Conservation (phyloP, 2,329 filamentous ascomycete genomes). For the Rugonectria rugulosa region DNA sequence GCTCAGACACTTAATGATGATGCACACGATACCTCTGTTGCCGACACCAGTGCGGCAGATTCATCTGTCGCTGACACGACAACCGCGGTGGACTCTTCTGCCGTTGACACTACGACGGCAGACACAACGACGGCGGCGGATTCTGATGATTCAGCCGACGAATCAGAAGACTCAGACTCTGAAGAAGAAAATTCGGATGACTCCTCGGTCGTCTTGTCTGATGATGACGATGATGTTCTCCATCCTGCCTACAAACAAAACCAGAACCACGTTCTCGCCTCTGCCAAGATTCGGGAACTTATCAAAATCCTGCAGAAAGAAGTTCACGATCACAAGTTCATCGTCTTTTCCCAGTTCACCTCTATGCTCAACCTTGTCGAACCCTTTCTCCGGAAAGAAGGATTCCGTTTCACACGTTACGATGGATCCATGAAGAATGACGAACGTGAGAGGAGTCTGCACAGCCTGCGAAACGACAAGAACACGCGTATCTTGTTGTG, state of each 20-base stretch:
- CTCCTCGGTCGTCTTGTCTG: slow-evolving; percentile 29
- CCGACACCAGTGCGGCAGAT: slow-evolving; percentile 21
- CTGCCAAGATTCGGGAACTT: slow-evolving; percentile 91
- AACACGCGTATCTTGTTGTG: slow-evolving; percentile 86
- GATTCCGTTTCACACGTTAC: slow-evolving; percentile 85
- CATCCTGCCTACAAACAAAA: slow-evolving; percentile 36
- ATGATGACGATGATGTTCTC: slow-evolving; percentile 51
- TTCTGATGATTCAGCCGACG: slow-evolving; percentile 20
- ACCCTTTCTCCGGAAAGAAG: slow-evolving; percentile 80
- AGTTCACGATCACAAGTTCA: slow-evolving; percentile 87
- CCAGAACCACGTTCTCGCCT: slow-evolving; percentile 64
- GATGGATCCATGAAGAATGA: slow-evolving; percentile 97
- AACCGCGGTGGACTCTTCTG: slow-evolving; percentile 21
- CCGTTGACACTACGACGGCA: slow-evolving; percentile 22
- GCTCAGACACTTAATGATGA: slow-evolving; percentile 48
- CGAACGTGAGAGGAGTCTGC: slow-evolving; percentile 84
- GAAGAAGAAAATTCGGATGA: slow-evolving; percentile 42
- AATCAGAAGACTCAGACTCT: slow-evolving; percentile 9
- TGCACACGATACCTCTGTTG: slow-evolving; percentile 19
- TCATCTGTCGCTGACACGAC: slow-evolving; percentile 9
- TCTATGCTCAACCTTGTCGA: slow-evolving; percentile 97
- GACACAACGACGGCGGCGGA: slow-evolving; percentile 21
- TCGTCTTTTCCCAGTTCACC: slow-evolving; percentile 98
- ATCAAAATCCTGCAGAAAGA: slow-evolving; percentile 83
- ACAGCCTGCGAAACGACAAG: slow-evolving; percentile 76